Evolutionary conservation across 2,329 filamentous ascomycete genomes (phyloP).

Genomic region (Talaromyces sp.): DNA sequence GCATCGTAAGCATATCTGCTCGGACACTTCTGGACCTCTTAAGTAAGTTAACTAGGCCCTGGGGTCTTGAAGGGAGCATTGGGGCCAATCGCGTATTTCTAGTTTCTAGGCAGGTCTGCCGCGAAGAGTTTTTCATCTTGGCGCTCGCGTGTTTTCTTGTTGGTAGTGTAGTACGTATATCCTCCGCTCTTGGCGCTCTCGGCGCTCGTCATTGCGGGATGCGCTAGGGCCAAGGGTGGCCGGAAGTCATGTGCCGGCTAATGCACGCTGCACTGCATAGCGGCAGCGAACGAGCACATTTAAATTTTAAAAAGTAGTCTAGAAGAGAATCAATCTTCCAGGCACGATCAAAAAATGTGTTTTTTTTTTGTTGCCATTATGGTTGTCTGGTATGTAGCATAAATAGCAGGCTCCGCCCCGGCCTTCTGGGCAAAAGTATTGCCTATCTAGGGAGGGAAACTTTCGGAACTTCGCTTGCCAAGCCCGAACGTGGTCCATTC

Average conservation of each 20-base stretch:
- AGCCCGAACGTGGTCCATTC: neutral
- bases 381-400: neutral
- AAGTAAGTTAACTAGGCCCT: neutral
- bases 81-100: neutral
- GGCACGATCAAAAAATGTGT: neutral
- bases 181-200: neutral
- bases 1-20: neutral
- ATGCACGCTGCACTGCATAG: neutral
- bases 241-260: neutral
- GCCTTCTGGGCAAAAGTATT: neutral
- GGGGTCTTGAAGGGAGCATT: neutral
- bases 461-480: neutral
- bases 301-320: too few species aligned
- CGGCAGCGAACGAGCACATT: too few species aligned
- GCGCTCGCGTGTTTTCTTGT: neutral
- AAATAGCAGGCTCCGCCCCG: neutral
- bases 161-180: conserved; percentile 43
- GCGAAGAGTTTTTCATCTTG: neutral
- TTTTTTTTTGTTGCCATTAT: too few species aligned
- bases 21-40: neutral
- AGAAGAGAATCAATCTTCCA: neutral
- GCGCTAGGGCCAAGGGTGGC: neutral
- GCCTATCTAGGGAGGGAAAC: neutral
- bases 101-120: neutral
- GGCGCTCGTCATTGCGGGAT: neutral